Conservation (phyloP, 2,329 filamentous ascomycete species). For the Coniella vitis region DNA sequence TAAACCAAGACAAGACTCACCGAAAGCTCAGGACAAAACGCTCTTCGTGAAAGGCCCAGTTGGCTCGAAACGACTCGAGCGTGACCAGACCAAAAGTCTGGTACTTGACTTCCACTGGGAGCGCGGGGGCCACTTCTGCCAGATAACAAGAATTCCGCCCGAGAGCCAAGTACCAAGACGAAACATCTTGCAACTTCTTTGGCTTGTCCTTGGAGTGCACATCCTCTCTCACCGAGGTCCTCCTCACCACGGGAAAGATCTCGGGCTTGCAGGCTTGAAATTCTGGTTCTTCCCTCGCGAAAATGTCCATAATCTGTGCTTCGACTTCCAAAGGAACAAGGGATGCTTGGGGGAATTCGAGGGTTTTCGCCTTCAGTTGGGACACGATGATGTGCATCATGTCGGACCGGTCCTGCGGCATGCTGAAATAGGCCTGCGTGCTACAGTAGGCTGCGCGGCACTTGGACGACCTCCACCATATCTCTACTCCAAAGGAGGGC, state of each 20-base stretch:
- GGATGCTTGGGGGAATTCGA: constrained; percentile 26
- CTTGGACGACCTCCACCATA: constrained; percentile 47
- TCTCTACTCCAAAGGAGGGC: constrained; percentile 45
- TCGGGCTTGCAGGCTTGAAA: constrained; percentile 29
- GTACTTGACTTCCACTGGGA: constrained; percentile 41
- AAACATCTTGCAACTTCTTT: constrained; percentile 41
- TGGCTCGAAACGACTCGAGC: constrained; percentile 44
- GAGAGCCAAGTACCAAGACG: constrained; percentile 48
- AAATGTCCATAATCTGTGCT: constrained; percentile 37
- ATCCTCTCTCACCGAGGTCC: constrained; percentile 31
- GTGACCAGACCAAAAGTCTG: constrained; percentile 46
- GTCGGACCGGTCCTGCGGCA: constrained; percentile 42
- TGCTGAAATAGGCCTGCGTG: constrained; percentile 41
- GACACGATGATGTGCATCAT: constrained; percentile 40
- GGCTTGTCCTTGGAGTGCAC: constrained; percentile 33
- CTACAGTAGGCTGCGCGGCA: constrained; percentile 39
- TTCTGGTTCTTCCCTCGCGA: constrained; percentile 37
- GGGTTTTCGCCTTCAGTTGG: constrained; percentile 30
- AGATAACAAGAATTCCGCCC: constrained; percentile 47
- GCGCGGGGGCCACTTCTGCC: constrained; percentile 41
- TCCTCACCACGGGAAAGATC: constrained; percentile 48
- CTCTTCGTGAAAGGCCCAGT: constrained; percentile 46
- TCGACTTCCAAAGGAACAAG: constrained; percentile 41
- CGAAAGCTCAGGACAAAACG: constrained; percentile 50
- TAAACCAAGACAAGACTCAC: constrained; percentile 21